phyloP scores from a whole-genome alignment of 768 basidiomycete genomes.

The Serpula lacrymans region DNA sequence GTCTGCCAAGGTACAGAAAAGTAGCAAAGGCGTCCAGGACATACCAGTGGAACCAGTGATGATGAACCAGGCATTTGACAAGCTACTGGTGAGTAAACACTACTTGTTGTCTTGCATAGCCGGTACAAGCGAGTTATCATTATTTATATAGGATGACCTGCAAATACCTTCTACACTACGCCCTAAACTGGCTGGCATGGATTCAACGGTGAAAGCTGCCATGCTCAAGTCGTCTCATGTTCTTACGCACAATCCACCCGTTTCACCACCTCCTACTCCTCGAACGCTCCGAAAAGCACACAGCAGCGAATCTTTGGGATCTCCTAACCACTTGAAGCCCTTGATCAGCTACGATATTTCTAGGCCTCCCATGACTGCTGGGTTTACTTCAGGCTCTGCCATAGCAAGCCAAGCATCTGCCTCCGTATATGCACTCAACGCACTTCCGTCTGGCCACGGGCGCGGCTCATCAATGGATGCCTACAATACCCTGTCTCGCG shows the following conservation, averaged over 20 bases:
- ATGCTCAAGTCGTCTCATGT: slow-evolving; percentile 86
- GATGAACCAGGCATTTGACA: slow-evolving; percentile 75
- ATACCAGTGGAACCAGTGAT: slow-evolving; percentile 32
- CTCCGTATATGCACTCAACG: slow-evolving; percentile 21
- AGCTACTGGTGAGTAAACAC: slow-evolving; percentile 59
- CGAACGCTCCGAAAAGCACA: slow-evolving; percentile 63
- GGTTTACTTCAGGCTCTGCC: slow-evolving; percentile 19
- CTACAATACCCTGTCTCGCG: slow-evolving; percentile 48
- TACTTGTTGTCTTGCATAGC: not conserved
- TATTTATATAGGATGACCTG: slow-evolving; percentile 66
- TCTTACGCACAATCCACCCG: slow-evolving; percentile 41
- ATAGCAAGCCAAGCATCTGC: slow-evolving; percentile 29
- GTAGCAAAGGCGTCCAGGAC: slow-evolving; percentile 41
- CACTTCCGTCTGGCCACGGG: slow-evolving; percentile 39
- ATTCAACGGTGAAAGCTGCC: slow-evolving; percentile 81
- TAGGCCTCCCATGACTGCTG: slow-evolving; percentile 16
- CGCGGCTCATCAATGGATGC: slow-evolving; percentile 65
- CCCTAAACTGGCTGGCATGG: slow-evolving; percentile 77
- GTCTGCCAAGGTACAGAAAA: slow-evolving; percentile 40
- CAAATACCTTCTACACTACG: slow-evolving; percentile 80
- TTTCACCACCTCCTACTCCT: slow-evolving; percentile 42
- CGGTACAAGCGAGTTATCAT: slow-evolving; percentile 5
- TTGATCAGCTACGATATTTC: slow-evolving; percentile 33
- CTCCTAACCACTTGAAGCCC: slow-evolving; percentile 45
- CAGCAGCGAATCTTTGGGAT: slow-evolving; percentile 68